phyloP scores from a whole-genome alignment of 768 basidiomycete species.

The Lactarius deliciosus region DNA sequence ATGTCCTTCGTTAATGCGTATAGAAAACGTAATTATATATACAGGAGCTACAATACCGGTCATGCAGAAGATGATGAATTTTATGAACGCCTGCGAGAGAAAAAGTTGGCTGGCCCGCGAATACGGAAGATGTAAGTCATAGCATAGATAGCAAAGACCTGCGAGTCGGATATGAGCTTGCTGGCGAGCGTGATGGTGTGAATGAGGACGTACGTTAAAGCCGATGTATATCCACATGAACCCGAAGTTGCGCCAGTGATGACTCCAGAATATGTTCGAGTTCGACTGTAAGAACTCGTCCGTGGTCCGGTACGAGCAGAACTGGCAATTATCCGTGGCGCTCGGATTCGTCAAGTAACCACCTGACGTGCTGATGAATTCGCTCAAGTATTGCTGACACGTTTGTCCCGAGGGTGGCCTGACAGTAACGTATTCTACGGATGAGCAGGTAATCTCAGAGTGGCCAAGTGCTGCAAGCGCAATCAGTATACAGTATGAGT shows the following conservation, averaged over 20 bases:
- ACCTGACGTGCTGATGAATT: slow-evolving; percentile 43
- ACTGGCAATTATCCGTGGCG: slow-evolving; percentile 43
- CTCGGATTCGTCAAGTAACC: slow-evolving; percentile 49
- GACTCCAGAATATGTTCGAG: slow-evolving; percentile 63
- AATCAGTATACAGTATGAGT: background rate
- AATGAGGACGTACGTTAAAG: slow-evolving; percentile 44
- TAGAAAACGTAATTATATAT: no score
- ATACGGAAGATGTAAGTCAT: slow-evolving; percentile 62
- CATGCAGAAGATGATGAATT: no score
- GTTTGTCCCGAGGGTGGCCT: slow-evolving; percentile 46
- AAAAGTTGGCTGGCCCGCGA: slow-evolving; percentile 29
- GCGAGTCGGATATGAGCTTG: background rate
- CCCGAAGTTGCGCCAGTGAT: slow-evolving; percentile 50
- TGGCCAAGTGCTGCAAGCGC: slow-evolving; percentile 48
- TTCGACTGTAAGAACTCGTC: slow-evolving; percentile 53
- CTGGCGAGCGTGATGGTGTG: background rate
- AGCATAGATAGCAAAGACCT: slow-evolving; percentile 48
- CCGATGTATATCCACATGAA: slow-evolving; percentile 44
- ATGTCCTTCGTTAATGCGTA: background rate
- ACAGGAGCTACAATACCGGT: no score
- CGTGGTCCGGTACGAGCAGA: slow-evolving; percentile 58
- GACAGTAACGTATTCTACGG: slow-evolving; percentile 59
- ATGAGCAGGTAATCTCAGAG: slow-evolving; percentile 53
- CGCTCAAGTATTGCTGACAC: slow-evolving; percentile 46
- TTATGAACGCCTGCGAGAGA: slow-evolving; percentile 11